Percentiles rank a stretch among this genome's conserved stretches.
Evolutionary conservation across 2,329 filamentous ascomycete genomes (phyloP).

Genomic region (Helotiales sp.): DNA sequence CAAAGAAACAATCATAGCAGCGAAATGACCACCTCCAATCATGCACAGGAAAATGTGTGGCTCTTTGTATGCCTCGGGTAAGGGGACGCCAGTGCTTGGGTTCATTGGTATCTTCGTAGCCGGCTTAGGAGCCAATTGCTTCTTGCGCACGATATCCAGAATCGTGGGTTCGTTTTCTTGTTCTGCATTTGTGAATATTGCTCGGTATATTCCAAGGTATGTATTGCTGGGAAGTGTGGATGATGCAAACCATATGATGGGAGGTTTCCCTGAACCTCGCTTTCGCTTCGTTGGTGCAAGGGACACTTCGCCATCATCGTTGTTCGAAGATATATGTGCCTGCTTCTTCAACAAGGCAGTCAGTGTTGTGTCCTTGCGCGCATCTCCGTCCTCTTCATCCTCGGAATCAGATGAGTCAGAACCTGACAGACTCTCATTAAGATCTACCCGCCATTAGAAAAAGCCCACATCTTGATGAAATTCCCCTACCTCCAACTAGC

Average conservation of each 20-base stretch:
- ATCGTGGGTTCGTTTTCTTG: conserved; percentile 66
- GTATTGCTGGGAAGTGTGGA: conserved; percentile 75
- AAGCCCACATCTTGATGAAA: background rate
- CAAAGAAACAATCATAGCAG: conserved; percentile 91
- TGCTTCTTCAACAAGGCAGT: conserved; percentile 82
- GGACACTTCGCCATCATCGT: conserved; percentile 52
- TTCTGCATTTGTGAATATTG: conserved; percentile 76
- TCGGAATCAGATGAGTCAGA: conserved; percentile 71
- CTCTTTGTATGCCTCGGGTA: conserved; percentile 63
- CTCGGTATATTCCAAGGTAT: conserved; percentile 84
- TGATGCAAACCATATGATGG: conserved; percentile 85
- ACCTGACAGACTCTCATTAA: conserved; percentile 92
- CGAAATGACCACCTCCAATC: conserved; percentile 98
- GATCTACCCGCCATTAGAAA: conserved; percentile 51
- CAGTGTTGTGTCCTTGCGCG: conserved; percentile 71
- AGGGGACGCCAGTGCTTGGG: conserved; percentile 61
- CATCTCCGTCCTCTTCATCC: conserved; percentile 60
- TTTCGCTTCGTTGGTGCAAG: conserved; percentile 54
- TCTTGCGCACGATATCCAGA: conserved; percentile 71
- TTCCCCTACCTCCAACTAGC: conserved; percentile 63
- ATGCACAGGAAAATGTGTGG: conserved; percentile 96
- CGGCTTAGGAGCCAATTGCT: conserved; percentile 73
- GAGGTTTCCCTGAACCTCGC: conserved; percentile 67
- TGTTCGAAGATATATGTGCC: conserved; percentile 67
- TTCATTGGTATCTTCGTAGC: conserved; percentile 53